Percentiles rank a stretch among this genome's conserved stretches.
Conservation (phyloP, 2,329 filamentous ascomycete genomes). For the Monosporascus sp. region DNA sequence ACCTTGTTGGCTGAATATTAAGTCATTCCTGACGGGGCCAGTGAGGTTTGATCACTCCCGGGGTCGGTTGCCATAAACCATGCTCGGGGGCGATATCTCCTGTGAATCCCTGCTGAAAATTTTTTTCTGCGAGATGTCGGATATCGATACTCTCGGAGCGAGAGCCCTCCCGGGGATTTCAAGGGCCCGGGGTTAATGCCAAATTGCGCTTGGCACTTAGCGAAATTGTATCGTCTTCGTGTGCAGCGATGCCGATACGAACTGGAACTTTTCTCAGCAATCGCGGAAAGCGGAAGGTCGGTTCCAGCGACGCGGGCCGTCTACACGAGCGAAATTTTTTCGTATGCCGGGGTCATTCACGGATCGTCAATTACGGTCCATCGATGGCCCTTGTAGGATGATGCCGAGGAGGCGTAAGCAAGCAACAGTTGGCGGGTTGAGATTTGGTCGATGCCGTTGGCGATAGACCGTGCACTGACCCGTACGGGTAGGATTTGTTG, state of each 20-base stretch:
- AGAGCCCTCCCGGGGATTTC: conserved; percentile 1
- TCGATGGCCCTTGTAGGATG: not conserved
- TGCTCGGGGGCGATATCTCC: not conserved
- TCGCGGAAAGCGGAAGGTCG: not conserved
- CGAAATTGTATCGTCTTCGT: conserved; percentile 14
- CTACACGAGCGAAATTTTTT: conserved; percentile 15
- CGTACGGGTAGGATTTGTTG: too few relatives aligned
- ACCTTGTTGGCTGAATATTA: not conserved
- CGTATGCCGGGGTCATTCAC: conserved; percentile 1
- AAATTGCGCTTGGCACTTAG: conserved; percentile 15
- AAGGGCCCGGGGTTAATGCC: conserved; percentile 10
- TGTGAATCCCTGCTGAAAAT: not conserved
- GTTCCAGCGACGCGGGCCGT: conserved; percentile 15
- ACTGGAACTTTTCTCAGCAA: not conserved
- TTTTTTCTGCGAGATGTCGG: conserved; percentile 2
- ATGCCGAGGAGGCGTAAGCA: conserved; percentile 8
- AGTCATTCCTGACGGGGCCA: not conserved
- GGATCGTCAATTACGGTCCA: conserved; percentile 12
- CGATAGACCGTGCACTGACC: too few relatives aligned
- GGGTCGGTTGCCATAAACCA: not conserved
- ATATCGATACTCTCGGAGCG: conserved; percentile 10
- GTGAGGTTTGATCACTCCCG: not conserved
- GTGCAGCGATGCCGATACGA: conserved; percentile 13
- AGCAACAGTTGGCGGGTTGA: too few relatives aligned
- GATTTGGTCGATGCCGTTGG: too few relatives aligned